phyloP scores from a whole-genome alignment of 2,329 filamentous ascomycete species.

The Calonectria pteridis region DNA sequence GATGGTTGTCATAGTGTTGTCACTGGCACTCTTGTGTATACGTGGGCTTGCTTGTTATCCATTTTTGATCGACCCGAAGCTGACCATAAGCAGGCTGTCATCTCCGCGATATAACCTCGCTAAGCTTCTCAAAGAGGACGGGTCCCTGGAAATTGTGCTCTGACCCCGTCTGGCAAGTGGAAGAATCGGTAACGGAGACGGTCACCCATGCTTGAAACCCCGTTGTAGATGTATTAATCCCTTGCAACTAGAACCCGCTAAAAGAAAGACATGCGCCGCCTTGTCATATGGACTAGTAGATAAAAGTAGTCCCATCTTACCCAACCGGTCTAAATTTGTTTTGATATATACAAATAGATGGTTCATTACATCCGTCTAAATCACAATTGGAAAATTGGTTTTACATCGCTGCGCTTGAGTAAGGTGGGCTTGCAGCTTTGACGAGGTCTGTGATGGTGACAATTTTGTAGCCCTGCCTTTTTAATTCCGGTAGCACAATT shows the following conservation, averaged over 20 bases:
- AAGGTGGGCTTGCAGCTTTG: conserved; percentile 48
- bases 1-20: conserved; percentile 48
- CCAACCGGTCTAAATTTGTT: not conserved
- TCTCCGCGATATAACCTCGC: conserved; percentile 50
- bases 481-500: conserved; percentile 78
- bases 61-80: not conserved
- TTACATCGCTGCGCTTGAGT: conserved; percentile 35
- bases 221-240: not conserved
- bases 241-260: not conserved
- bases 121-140: conserved; percentile 47
- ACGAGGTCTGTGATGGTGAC: conserved; percentile 79
- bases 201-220: not conserved
- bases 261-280: conserved; percentile 15
- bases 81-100: conserved; percentile 43
- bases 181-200: not conserved
- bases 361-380: not conserved
- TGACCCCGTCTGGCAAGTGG: conserved; percentile 26
- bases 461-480: conserved; percentile 75
- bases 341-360: conserved; percentile 1
- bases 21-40: conserved; percentile 50
- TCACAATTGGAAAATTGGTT: not conserved
- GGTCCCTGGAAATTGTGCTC: conserved; percentile 49
- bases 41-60: conserved; percentile 38
- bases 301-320: not conserved
- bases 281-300: conserved; percentile 3